Conservation (phyloP, 306 rosid species). For the Ziziphus jujuba region DNA sequence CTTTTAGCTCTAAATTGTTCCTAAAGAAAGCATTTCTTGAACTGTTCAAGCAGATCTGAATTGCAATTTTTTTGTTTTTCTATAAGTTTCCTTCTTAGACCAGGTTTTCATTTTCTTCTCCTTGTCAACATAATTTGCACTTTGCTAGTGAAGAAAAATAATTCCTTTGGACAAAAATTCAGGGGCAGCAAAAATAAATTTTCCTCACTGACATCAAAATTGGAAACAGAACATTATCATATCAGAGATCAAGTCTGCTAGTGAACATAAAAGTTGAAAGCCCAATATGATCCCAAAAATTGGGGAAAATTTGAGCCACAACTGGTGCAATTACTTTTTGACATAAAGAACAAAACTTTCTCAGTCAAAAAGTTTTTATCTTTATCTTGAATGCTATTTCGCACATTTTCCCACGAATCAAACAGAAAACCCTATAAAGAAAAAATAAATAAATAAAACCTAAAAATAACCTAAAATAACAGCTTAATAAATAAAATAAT, state of each 20-base stretch:
- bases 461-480: not conserved
- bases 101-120: not conserved
- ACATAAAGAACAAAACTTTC: not conserved
- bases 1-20: not conserved
- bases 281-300: not conserved
- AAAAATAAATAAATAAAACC: not conserved
- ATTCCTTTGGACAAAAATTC: not conserved
- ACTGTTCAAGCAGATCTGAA: not conserved
- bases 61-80: not conserved
- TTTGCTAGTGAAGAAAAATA: not conserved
- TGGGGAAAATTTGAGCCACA: not conserved
- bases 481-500: not conserved
- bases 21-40: not conserved
- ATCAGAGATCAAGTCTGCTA: not conserved
- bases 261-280: not conserved
- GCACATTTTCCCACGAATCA: slow-evolving; percentile 5
- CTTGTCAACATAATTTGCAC: not conserved
- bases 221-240: not conserved
- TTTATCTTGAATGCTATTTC: not conserved
- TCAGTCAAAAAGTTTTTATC: not conserved
- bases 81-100: not conserved
- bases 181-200: not conserved
- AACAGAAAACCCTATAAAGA: not conserved
- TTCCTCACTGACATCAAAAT: no score
- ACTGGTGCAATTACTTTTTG: not conserved